Evolutionary conservation across 2,329 filamentous ascomycete genomes (phyloP), one percentile per base, ranked within the genome.

Genomic region (Spiromastix sp.): DNA sequence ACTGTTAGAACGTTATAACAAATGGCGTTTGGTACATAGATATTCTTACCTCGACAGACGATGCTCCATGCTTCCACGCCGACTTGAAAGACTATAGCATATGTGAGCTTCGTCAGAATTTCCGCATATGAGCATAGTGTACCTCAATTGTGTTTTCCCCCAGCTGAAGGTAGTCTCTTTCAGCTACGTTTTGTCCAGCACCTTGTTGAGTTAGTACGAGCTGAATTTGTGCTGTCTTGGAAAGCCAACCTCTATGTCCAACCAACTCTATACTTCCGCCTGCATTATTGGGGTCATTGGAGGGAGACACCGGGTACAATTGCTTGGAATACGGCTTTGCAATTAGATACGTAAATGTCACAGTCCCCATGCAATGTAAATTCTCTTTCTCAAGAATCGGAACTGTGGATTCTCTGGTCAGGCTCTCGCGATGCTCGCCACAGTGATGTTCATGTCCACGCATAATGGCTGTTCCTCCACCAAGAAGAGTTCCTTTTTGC

Each of bases 91-190:
- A 60, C 49, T 51, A 29, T 7, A n/a, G n/a, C 12, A 12, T 16
- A 28, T 12, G 24, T 9, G n/a, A n/a, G n/a, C n/a, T n/a, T n/a
- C n/a, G n/a, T n/a, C n/a, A n/a, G n/a, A n/a, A n/a, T n/a, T n/a
- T n/a, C n/a, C n/a, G n/a, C n/a, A n/a, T n/a, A n/a, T n/a, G n/a
- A n/a, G n/a, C n/a, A n/a, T n/a, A n/a, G 11, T 18, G 33, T 42
- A 51, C 49, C 39, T 56, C 46, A 22, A 60, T 41, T 4, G 55
- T 60, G 39, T 62, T 61, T 35, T 62, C 59, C 11, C 58, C 57
- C 13, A 62, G 42, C 35, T 62, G 58, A 30, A 62, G 51, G 37
- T 51, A 42, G 18, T 43, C 52, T 10, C 42, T 49, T 18, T 39
- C 45, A 3, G 36, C 35, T 12, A 49, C 47, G 32, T 59, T 57